These are phyloP conservation scores for Spathaspora girioi DNA, from an alignment of 805 yeast species.

Conservation along the genomic window DNA sequence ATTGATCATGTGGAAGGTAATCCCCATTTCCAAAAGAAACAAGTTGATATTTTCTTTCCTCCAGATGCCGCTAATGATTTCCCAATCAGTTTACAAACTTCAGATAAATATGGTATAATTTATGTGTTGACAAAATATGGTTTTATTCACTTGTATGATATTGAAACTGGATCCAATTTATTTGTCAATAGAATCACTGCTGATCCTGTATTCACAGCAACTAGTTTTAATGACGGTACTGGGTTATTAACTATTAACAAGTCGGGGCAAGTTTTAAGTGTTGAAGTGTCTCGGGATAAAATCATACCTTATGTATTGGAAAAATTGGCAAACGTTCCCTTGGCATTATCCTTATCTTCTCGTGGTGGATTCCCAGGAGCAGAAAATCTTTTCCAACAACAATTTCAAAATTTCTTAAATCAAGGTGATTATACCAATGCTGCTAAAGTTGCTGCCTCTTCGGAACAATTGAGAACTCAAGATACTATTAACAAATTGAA, in stretches of 20 bases:
- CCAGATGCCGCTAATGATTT: slow-evolving; percentile 95
- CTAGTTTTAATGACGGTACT: slow-evolving; percentile 62
- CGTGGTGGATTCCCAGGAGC: slow-evolving; percentile 98
- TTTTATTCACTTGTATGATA: slow-evolving; percentile 91
- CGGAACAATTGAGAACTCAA: slow-evolving; percentile 88
- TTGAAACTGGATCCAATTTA: slow-evolving; percentile 87
- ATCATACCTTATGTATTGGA: slow-evolving; percentile 86
- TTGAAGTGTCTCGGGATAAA: slow-evolving; percentile 79
- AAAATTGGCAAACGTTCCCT: slow-evolving; percentile 77
- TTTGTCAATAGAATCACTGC: slow-evolving; percentile 96
- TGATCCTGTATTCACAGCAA: slow-evolving; percentile 89
- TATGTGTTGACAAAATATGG: slow-evolving; percentile 94
- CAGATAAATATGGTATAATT: slow-evolving; percentile 80
- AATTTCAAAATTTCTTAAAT: slow-evolving; percentile 78
- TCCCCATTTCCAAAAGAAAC: slow-evolving; percentile 84
- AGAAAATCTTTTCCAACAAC: slow-evolving; percentile 84
- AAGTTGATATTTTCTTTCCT: slow-evolving; percentile 92
- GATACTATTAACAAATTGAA: slow-evolving; percentile 92
- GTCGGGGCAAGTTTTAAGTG: slow-evolving; percentile 91
- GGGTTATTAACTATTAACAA: slow-evolving; percentile 95
- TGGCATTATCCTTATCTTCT: slow-evolving; percentile 85
- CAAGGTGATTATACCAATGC: slow-evolving; percentile 89
- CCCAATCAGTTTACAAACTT: slow-evolving; percentile 88
- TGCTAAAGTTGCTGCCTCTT: slow-evolving; percentile 95
- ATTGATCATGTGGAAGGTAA: slow-evolving; percentile 88